Base-by-base conservation (phyloP, 805 yeast species). In the Barnettozyma salicaria region DNA sequence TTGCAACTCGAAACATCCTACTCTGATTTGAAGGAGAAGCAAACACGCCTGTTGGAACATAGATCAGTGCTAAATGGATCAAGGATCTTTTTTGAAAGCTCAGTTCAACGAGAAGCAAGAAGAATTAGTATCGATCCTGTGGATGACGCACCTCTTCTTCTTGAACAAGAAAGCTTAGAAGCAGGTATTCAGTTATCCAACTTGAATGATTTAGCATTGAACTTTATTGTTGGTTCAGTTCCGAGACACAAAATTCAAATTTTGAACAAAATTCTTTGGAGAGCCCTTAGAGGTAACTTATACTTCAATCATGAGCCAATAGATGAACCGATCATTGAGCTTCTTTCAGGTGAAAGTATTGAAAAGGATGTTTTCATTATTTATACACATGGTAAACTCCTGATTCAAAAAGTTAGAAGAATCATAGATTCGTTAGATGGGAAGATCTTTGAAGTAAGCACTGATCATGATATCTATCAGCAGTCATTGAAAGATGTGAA, bases 381-480 rank as follows among this genome's bases (percentile, higher is more conserved):
- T 26, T 89, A 89, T 53, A 83, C 97, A 16, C 97, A 94, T 62
- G 99, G 99, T 54, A 66, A 74, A 25, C 63, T 81, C 44, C 70
- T 92, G 40, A 59, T 81, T 36, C 68, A 74, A 43, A 77, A 90
- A 58, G 84, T 89, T 34, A 76, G 72, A 53, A 82, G 79, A 56
- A 86, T 94, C 40, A 77, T 94, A 43, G 96, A 88, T 53, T 86
- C 97, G 1, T 70, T 92, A 48, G 96, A 88, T 52, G 96, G 95
- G 7, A 76, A 71, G 44, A 67, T 87, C 19, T 83, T 76, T 56
- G 70, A 73, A 29, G 78, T 83, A 22, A 61, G 48, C 11, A 50
- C 73, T 18, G 64, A 66, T 39, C 43, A 56, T 9, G 60, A 60
- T 5, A 41, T 67, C 14, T 60, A 70, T 33, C 47, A 56, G 9